Conservation (phyloP, 441 rosid species). For the Aquilaria agallochum region DNA sequence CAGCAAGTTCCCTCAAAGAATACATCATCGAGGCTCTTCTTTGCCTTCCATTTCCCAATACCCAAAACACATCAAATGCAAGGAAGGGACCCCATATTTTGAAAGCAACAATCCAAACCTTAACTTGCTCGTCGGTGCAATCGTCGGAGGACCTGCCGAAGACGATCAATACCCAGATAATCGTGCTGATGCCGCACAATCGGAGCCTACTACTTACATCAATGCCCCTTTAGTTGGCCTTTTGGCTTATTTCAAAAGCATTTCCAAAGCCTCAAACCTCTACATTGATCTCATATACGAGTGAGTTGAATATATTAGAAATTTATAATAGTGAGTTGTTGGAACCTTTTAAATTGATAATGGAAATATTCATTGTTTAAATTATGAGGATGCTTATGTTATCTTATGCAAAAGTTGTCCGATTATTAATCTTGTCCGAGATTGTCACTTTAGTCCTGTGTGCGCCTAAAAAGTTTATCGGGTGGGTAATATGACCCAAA, state of each 20-base stretch:
- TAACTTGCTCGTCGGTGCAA: constrained; percentile 29
- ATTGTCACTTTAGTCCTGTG: no score
- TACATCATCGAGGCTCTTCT: constrained; percentile 35
- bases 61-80: constrained; percentile 20
- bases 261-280: neutral
- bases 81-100: constrained; percentile 24
- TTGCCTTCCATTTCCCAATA: constrained; percentile 27
- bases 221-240: constrained; percentile 35
- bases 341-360: no score
- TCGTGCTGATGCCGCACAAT: constrained; percentile 5
- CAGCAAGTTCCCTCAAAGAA: constrained; percentile 21
- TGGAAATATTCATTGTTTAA: no score
- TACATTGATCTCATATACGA: neutral
- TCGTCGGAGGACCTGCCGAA: constrained; percentile 30
- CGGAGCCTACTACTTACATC: constrained; percentile 35
- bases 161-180: constrained; percentile 20
- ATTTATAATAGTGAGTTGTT: no score
- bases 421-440: no score
- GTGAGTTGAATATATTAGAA: no score
- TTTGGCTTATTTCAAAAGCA: constrained; percentile 21
- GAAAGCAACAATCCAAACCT: constrained; percentile 17
- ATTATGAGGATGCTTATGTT: no score
- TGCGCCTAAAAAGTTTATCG: no score
- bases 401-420: no score
- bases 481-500: no score